These are phyloP conservation scores for Vanilla planifolia DNA, from an alignment of 106 monocot species.

Conservation along the genomic window DNA sequence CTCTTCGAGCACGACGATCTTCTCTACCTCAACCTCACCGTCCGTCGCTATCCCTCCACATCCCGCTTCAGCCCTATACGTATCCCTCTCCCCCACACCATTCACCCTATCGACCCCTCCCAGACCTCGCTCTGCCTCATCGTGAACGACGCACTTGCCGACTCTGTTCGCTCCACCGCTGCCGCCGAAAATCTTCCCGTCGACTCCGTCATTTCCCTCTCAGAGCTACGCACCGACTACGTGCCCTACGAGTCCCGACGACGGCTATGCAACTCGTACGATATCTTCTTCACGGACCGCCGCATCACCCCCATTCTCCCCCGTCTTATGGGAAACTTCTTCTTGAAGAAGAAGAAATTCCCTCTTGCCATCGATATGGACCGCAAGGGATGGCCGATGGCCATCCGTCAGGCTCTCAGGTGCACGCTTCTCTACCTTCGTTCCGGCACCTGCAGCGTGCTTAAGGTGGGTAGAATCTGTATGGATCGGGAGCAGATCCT, in stretches of 20 bases:
- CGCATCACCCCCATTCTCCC: constrained; percentile 31
- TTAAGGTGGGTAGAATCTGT: constrained; percentile 33
- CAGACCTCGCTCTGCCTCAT: constrained; percentile 34
- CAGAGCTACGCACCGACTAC: constrained; percentile 35
- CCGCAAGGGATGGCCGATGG: constrained; percentile 24
- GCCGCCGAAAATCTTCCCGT: constrained; percentile 17
- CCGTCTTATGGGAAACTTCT: constrained; percentile 21
- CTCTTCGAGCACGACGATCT: constrained; percentile 32
- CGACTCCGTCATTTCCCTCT: constrained; percentile 23
- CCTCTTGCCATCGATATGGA: constrained; percentile 25
- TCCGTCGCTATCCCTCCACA: constrained; percentile 28
- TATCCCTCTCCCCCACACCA: constrained; percentile 44
- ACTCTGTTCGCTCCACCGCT: constrained; percentile 4
- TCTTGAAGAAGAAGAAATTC: constrained; percentile 34
- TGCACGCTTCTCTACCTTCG: constrained; percentile 23
- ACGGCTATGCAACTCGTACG: constrained; percentile 27
- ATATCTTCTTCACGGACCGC: constrained; percentile 46
- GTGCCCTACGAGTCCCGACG: constrained; percentile 26
- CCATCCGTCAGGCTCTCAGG: constrained; percentile 15
- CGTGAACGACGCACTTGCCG: constrained; percentile 27
- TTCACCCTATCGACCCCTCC: constrained; percentile 16
- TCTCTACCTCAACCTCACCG: constrained; percentile 38
- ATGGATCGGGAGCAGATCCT: constrained; percentile 20
- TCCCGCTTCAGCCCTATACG: constrained; percentile 29
- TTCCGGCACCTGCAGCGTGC: constrained; percentile 18